Base-by-base conservation (phyloP, 2,329 filamentous ascomycete species). In the Dactylonectria macrodidyma region DNA sequence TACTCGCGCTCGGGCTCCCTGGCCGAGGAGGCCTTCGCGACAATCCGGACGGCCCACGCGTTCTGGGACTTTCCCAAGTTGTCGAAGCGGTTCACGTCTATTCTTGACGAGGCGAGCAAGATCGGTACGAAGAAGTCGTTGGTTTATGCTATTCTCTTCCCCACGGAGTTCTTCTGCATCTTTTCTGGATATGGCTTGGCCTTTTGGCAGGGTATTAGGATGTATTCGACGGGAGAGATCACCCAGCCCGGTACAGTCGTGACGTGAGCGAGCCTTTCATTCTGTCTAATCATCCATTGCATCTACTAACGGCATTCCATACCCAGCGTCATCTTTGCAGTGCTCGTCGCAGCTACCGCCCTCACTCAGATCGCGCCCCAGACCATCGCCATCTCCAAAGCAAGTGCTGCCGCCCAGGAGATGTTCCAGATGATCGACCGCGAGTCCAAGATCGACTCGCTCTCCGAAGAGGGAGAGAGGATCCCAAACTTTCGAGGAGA, bases 201-300 rank as follows among this genome's bases (percentile, higher is more conserved):
- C 0, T 88, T 88, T 65, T 88, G 86, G 85, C 83, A 87, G 65
- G 86, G 86, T 0, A 81, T 87, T 67, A 76, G 78, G 50, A 84
- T 87, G 81, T 84, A 82, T 50, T 71, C 80, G 3, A 74, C 73
- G 1, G 85, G 84, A 1, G 84, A 87, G 69, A 84, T 87, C 26
- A 52, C 72, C 0, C 71, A 83, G n/a, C 78, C 83, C 0, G 85
- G 86, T 2, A 82, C 81, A 2, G 81, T 87, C 10, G 81, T 87
- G 33, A 86, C 84, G 81, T 84, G 68, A 77, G 80, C 78, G 4
- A 30, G 26, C 7, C 14, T 14, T n/a, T 11, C 38, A 14, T 10
- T 10, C 30, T 55, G 22, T 38, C 22, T 19, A 30, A 30, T 30
- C 19, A n/a, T 48, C 30, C 19, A 26, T 12, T 48, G 3, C 19